Conservation (phyloP, 2,329 filamentous ascomycete species). For the Xylariaceae sp. region DNA sequence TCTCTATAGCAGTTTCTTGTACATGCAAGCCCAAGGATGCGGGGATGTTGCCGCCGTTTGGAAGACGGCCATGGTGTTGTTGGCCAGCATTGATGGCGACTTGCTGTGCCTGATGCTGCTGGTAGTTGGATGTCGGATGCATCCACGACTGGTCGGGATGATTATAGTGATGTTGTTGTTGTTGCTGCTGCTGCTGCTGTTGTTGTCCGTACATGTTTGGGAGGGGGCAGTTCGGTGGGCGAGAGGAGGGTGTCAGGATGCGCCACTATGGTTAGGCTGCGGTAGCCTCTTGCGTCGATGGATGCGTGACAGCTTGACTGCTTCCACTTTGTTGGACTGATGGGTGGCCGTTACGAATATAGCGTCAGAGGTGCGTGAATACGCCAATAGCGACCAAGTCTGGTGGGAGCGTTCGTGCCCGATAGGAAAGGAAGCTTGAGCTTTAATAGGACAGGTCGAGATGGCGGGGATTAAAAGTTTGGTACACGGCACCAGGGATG, state of each 20-base stretch:
- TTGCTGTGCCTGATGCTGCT: conserved; percentile 63
- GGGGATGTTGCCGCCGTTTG: conserved; percentile 63
- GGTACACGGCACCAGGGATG: background rate
- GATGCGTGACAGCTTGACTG: background rate
- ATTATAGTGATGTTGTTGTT: conserved; percentile 69
- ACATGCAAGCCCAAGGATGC: conserved; percentile 55
- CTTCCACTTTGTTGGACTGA: background rate
- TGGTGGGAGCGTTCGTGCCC: background rate
- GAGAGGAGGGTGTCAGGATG: conserved; percentile 8
- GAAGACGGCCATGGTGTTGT: conserved; percentile 76
- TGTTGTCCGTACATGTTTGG: conserved; percentile 74
- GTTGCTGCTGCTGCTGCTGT: too few relatives aligned
- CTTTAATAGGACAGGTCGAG: background rate
- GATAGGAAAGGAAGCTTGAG: background rate
- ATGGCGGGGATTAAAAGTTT: background rate
- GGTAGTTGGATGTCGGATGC: conserved; percentile 68
- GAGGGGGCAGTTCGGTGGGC: conserved; percentile 50
- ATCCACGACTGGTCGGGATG: conserved; percentile 71
- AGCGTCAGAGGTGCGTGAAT: background rate
- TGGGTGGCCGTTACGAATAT: background rate
- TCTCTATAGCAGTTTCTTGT: conserved; percentile 66
- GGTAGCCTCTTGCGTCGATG: conserved; percentile 39
- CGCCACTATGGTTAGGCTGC: conserved; percentile 8
- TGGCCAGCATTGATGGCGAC: conserved; percentile 61
- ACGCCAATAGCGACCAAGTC: conserved; percentile 6